Percentiles rank a stretch among this genome's conserved stretches.
These are phyloP conservation scores for Schrenkiella parvula DNA, from an alignment of 345 rosid genomes.

Conservation along the genomic window DNA sequence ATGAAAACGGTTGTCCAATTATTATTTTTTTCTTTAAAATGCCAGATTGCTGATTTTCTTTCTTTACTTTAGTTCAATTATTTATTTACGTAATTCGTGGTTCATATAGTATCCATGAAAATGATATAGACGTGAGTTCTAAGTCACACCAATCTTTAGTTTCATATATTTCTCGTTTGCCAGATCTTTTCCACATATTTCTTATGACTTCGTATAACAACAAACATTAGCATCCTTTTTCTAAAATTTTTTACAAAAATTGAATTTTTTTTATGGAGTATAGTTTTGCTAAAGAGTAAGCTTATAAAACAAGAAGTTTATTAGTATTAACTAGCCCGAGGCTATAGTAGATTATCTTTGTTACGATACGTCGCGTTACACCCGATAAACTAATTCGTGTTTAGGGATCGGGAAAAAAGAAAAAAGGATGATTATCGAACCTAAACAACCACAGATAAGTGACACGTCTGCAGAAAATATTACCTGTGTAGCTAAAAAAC, in stretches of 20 bases:
- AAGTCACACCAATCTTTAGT: slow-evolving; percentile 22
- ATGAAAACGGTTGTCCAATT: background rate
- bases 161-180: slow-evolving; percentile 9
- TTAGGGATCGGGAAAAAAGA: slow-evolving; percentile 14
- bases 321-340: background rate
- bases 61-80: background rate
- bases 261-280: no score
- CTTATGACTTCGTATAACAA: background rate
- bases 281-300: no score
- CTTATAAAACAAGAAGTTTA: background rate
- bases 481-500: slow-evolving; percentile 24
- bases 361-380: slow-evolving; percentile 34
- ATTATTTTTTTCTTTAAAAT: background rate
- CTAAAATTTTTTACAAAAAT: background rate
- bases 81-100: background rate
- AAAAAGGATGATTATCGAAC: slow-evolving; percentile 22
- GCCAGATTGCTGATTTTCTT: background rate
- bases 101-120: slow-evolving; percentile 28
- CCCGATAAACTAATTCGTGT: slow-evolving; percentile 13
- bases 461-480: slow-evolving; percentile 17
- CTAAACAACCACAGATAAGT: background rate
- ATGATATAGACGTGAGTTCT: slow-evolving; percentile 32
- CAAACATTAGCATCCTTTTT: background rate
- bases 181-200: background rate
- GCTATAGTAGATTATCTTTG: background rate